These are phyloP conservation scores for Lipomyces sp. DNA, from an alignment of 805 yeast genomes.

Conservation along the genomic window DNA sequence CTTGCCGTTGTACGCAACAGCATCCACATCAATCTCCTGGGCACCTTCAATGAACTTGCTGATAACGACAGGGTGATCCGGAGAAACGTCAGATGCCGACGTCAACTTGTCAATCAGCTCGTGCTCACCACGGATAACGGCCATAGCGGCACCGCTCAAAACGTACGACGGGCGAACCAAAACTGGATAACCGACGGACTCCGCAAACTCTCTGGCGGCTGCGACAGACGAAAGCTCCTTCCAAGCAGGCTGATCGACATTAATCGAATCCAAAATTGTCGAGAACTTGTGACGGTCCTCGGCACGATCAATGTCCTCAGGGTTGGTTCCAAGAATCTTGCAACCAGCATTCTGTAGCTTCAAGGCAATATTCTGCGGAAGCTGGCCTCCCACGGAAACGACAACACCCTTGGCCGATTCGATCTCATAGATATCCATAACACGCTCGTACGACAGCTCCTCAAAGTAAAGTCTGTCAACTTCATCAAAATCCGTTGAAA, in stretches of 20 bases:
- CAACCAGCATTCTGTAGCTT: conserved; percentile 76
- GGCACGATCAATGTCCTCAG: conserved; percentile 92
- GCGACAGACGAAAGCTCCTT: conserved; percentile 83
- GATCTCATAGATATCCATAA: conserved; percentile 92
- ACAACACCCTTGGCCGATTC: conserved; percentile 88
- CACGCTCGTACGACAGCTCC: conserved; percentile 92
- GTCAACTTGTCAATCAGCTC: conserved; percentile 81
- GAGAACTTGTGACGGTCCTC: conserved; percentile 99
- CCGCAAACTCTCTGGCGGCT: conserved; percentile 83
- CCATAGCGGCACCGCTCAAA: conserved; percentile 98
- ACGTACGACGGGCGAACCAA: conserved; percentile 97
- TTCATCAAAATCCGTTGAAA: conserved; percentile 96
- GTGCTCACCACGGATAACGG: conserved; percentile 72
- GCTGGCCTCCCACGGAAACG: conserved; percentile 96
- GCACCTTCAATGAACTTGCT: conserved; percentile 95
- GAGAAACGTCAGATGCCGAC: conserved; percentile 87
- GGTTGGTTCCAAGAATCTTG: conserved; percentile 87
- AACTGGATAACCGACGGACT: conserved; percentile 87
- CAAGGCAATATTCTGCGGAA: conserved; percentile 95
- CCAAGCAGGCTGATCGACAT: conserved; percentile 97
- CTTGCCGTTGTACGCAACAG: conserved; percentile 85
- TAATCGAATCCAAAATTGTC: conserved; percentile 84
- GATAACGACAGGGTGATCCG: conserved; percentile 96
- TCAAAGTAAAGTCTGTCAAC: conserved; percentile 96
- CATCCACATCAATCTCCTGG: conserved; percentile 95